Percentiles rank a stretch among this genome's conserved stretches.
phyloP scores from a whole-genome alignment of 1,284 basidiomycete genomes.

The Ceratobasidium sp. region DNA sequence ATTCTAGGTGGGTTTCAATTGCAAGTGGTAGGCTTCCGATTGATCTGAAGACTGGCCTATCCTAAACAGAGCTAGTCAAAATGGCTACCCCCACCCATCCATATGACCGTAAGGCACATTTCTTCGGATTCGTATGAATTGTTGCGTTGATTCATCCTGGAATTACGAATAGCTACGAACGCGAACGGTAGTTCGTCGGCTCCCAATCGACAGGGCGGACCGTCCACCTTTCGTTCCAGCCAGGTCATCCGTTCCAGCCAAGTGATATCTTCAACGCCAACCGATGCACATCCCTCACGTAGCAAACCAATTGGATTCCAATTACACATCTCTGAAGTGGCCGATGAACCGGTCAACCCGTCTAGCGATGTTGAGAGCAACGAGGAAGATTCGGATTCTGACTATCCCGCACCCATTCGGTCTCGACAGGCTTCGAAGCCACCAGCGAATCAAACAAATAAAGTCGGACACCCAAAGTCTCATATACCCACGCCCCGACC shows the following conservation, averaged over 20 bases:
- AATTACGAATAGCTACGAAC: constrained; percentile 39
- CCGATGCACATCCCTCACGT: constrained; percentile 15
- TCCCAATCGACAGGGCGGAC: constrained; percentile 15
- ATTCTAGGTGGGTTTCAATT: constrained; percentile 26
- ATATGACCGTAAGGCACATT: constrained; percentile 29
- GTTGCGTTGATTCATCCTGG: not conserved
- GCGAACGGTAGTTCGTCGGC: constrained; percentile 5
- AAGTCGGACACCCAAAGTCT: too few species aligned
- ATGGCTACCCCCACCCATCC: constrained; percentile 18
- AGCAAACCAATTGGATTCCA: constrained; percentile 7
- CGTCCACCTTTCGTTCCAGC: constrained; percentile 31
- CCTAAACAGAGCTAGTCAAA: constrained; percentile 25
- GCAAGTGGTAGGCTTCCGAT: not conserved
- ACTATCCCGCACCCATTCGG: not conserved
- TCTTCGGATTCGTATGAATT: constrained; percentile 5
- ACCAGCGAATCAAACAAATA: too few species aligned
- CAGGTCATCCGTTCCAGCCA: constrained; percentile 33
- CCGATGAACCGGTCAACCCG: not conserved
- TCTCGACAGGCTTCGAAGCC: too few species aligned
- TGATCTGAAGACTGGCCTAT: not conserved
- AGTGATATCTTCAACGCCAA: constrained; percentile 31
- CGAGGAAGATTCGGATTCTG: not conserved
- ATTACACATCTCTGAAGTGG: not conserved
- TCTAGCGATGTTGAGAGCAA: constrained; percentile 1
- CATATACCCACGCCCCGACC: too few species aligned